Conservation (phyloP, 139 green algal genomes). For the Chlorella ohadii region DNA sequence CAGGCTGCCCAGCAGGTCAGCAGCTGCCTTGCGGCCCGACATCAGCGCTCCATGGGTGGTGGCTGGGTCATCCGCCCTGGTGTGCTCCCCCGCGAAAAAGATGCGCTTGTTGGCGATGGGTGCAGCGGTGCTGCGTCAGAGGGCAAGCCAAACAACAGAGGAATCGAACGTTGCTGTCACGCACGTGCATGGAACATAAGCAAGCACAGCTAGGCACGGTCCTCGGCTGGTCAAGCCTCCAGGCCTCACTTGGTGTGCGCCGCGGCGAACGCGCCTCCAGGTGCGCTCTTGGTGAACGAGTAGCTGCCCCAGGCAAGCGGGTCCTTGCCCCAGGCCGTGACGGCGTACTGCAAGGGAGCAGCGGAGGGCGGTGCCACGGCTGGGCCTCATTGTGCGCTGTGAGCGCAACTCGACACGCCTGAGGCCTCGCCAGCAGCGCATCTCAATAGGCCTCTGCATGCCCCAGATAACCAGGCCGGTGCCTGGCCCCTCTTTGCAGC, state of each 20-base stretch:
- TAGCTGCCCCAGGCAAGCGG: slow-evolving; percentile 18
- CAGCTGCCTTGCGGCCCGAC: slow-evolving; percentile 5
- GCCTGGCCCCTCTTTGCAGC: too few relatives aligned
- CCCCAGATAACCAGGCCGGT: too few relatives aligned
- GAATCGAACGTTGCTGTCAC: too few relatives aligned
- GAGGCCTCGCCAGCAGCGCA: too few relatives aligned
- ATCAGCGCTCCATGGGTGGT: slow-evolving; percentile 23
- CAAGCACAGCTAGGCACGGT: too few relatives aligned
- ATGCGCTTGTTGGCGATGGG: slow-evolving; percentile 6
- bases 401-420: too few relatives aligned
- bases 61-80: slow-evolving; percentile 2
- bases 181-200: too few relatives aligned
- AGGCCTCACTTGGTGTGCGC: not conserved
- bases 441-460: too few relatives aligned
- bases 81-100: slow-evolving; percentile 38
- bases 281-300: not conserved
- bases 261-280: not conserved
- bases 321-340: slow-evolving; percentile 25
- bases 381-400: too few relatives aligned
- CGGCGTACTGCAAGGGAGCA: not conserved
- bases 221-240: too few relatives aligned
- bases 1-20: slow-evolving; percentile 1
- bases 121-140: not conserved
- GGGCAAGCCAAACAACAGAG: too few relatives aligned
- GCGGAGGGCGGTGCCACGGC: too few relatives aligned